phyloP scores from a whole-genome alignment of 2,329 filamentous ascomycete species.

The Epichloe coenophiala region DNA sequence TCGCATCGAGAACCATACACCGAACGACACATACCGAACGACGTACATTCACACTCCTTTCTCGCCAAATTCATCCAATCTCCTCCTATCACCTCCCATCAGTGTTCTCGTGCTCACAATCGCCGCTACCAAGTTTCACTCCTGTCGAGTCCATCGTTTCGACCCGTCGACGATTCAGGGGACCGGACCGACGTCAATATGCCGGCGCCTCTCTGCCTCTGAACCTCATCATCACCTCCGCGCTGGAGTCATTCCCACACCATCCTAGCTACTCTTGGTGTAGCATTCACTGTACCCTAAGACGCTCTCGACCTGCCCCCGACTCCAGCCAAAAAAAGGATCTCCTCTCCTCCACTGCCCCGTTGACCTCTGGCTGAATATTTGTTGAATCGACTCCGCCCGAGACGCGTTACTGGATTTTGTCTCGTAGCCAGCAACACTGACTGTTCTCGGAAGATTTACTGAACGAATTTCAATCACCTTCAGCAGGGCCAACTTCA shows the following conservation, averaged over 20 bases:
- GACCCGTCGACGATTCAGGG: not conserved
- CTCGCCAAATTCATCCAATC: too few relatives aligned
- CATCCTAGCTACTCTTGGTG: not conserved
- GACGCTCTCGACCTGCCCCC: not conserved
- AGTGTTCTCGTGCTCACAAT: not conserved
- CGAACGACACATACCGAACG: not conserved
- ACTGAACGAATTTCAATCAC: not conserved
- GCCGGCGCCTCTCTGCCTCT: slow-evolving; percentile 1
- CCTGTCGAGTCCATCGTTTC: not conserved
- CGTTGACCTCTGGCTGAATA: not conserved
- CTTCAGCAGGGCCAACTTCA: not conserved
- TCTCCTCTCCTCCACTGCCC: not conserved
- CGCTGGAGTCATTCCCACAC: not conserved
- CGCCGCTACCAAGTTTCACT: not conserved
- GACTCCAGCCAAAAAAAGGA: not conserved
- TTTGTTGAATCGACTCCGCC: not conserved
- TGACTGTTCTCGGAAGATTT: not conserved
- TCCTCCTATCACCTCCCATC: not conserved
- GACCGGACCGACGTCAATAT: slow-evolving; percentile 3
- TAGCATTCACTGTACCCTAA: not conserved
- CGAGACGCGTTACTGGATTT: not conserved
- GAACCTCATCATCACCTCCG: not conserved
- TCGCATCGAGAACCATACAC: not conserved
- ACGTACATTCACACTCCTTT: not conserved
- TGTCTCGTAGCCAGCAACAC: not conserved